Percentiles rank a stretch among this genome's conserved stretches.
Evolutionary conservation across 2,329 filamentous ascomycete genomes (phyloP).

Genomic region (Huntiella omanensis): DNA sequence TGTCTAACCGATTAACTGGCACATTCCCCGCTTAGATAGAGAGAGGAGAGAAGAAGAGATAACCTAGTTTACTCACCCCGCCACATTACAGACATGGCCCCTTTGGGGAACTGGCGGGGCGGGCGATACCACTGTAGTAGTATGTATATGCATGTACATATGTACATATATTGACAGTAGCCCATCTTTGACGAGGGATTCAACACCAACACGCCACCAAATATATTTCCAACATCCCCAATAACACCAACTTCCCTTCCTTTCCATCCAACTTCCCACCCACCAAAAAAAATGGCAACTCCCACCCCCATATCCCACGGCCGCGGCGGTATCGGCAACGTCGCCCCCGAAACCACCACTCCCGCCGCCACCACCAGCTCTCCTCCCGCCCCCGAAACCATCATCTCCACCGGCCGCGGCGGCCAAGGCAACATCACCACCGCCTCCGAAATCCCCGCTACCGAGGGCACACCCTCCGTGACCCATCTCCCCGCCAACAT

Average conservation of each 20-base stretch:
- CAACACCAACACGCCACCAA: not conserved
- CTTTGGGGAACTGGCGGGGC: too few species aligned
- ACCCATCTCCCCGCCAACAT: conserved; percentile 36
- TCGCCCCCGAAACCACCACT: conserved; percentile 26
- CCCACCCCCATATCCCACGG: conserved; percentile 36
- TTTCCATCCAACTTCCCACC: conserved; percentile 4
- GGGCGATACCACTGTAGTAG: too few species aligned
- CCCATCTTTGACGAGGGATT: too few species aligned
- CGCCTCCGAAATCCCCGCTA: conserved; percentile 25
- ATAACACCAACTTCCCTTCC: not conserved
- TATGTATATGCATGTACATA: too few species aligned
- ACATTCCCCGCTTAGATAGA: too few species aligned
- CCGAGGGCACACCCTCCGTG: conserved; percentile 32
- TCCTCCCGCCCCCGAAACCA: conserved; percentile 18
- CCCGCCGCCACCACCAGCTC: conserved; percentile 36
- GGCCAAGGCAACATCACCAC: conserved; percentile 42
- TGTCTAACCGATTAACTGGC: too few species aligned
- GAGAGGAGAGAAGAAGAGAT: too few species aligned
- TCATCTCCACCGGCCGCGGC: conserved; percentile 42
- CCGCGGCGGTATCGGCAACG: conserved; percentile 43
- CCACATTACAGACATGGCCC: too few species aligned
- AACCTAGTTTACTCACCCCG: too few species aligned
- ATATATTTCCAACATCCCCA: not conserved
- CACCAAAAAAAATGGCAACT: conserved; percentile 21
- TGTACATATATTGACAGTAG: too few species aligned